These are phyloP conservation scores for Nicotiana paniculata DNA, from an alignment of 257 asterid species.

Conservation along the genomic window DNA sequence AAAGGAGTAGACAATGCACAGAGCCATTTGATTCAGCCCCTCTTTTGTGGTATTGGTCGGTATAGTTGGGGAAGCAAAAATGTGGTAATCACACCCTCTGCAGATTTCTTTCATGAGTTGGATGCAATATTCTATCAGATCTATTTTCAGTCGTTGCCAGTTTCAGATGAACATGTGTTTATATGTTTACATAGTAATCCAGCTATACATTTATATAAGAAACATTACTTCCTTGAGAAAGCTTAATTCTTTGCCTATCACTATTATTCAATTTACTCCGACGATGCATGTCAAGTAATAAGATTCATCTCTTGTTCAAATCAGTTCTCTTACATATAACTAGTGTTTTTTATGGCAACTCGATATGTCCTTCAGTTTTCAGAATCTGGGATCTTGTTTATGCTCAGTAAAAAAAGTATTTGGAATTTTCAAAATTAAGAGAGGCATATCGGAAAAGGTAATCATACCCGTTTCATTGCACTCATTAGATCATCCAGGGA, in stretches of 20 bases:
- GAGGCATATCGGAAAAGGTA: not conserved
- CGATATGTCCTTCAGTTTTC: not conserved
- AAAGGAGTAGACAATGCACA: not conserved
- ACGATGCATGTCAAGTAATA: not conserved
- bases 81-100: not conserved
- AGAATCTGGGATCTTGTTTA: not conserved
- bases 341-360: not conserved
- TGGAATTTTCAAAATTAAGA: not conserved
- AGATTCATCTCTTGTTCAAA: not conserved
- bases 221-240: not conserved
- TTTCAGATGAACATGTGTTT: not conserved
- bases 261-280: not conserved
- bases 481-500: slow-evolving; percentile 71
- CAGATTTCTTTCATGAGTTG: not conserved
- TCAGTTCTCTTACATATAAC: not conserved
- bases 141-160: not conserved
- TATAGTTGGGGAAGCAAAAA: not conserved
- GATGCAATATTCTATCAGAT: not conserved
- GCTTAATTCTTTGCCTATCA: not conserved
- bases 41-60: not conserved
- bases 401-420: not conserved
- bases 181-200: not conserved
- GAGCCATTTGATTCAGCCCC: not conserved
- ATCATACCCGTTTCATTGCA: slow-evolving; percentile 56
- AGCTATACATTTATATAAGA: not conserved